Base-by-base conservation (phyloP, 1,139 yeast genomes). In the Taphrina wiesneri region DNA sequence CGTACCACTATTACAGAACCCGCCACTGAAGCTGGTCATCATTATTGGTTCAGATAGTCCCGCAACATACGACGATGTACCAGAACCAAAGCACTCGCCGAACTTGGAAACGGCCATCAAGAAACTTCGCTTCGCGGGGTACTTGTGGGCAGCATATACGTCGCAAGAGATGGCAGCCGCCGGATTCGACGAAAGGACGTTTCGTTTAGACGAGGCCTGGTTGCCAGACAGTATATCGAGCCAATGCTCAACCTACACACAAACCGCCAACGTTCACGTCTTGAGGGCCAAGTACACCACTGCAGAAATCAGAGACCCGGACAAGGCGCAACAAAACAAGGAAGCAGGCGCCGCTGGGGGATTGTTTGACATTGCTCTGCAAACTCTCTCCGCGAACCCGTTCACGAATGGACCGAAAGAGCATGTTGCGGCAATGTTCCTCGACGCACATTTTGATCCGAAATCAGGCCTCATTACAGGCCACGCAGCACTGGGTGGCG, bases 401-500 rank as follows among this genome's bases (percentile, higher is more conserved):
- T 52, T 0, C 47, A 66, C 57, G 34, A 60, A 46, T n/a, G 76
- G 77, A 9, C 52, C 64, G 19, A 75, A 75, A 17, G 84, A 85
- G 2, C 90, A 89, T 73, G 95, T 93, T 36, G 97, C 98, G 0
- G 93, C 88, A 17, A 80, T 92, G 74, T 87, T 86, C 71, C 75
- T 91, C 69, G 99, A 93, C 76, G 82, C 96, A 0, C 92, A 88
- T 72, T 93, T 90, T 87, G 96, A 92, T 74, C 78, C 80, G 0
- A 71, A 77, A 39, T 74, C 74, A 39, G 82, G 86, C 56, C 77
- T 90, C 70, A 86, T 93, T 57, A 77, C 86, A 60, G 90, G 92
- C 1, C 98, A 93, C 77, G 98, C 98, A 2, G 98, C 98, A 0
- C 78, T 93, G 23, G 98, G 98, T 49, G 98, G 98, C 41, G 96